Base-by-base conservation (phyloP, 2,329 filamentous ascomycete species). In the Acrocalymma vagum region DNA sequence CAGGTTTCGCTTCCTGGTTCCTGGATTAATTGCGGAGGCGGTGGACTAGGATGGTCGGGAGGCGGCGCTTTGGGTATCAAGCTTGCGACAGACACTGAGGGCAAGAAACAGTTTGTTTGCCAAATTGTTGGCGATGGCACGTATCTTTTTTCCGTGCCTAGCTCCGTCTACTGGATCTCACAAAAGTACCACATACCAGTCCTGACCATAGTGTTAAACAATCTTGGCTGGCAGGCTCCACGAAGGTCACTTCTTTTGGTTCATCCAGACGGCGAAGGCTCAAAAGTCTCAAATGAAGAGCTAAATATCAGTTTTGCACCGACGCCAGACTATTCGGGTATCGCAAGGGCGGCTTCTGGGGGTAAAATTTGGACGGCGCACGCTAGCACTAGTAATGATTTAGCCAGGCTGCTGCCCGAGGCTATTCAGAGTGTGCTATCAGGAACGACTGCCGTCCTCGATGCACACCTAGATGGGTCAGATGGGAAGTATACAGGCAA, bases 1-100 rank as follows among this genome's bases (percentile, higher is more conserved):
- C 83, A 84, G 55, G 79, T 83, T 3, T 84, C 78, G 0, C 60
- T 83, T 0, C 88, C 88, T 0, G 87, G 87, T 0, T 84, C 82
- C 0, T 91, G 86, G 86, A 83, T 93, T 58, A 92, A 91, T 65
- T 92, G 88, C 62, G 88, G 88, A 1, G 88, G 86, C 1, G 88
- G 87, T 10, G 89, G 89, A 2, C 81, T 93, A 0, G 88, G 88
- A 2, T 93, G 88, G 88, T 88, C 84, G 9, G 88, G 88, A 10
- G 88, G 89, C 10, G 88, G 57, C 18, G 85, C 86, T 0, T 67
- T 93, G 3, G 89, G 88, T 2, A 85, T 92, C 60, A 91, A 92
- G 63, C 78, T 93, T 6, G 89, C 87, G 0, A 76, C 78, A 0
- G 79, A 85, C 33, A 66, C 68, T 3, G 68, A 77, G 45, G 71